A percentile compares a stretch with the other conserved stretches of the same genome.
phyloP scores from a whole-genome alignment of 2,329 filamentous ascomycete species.

The Biscogniauxia sp. region DNA sequence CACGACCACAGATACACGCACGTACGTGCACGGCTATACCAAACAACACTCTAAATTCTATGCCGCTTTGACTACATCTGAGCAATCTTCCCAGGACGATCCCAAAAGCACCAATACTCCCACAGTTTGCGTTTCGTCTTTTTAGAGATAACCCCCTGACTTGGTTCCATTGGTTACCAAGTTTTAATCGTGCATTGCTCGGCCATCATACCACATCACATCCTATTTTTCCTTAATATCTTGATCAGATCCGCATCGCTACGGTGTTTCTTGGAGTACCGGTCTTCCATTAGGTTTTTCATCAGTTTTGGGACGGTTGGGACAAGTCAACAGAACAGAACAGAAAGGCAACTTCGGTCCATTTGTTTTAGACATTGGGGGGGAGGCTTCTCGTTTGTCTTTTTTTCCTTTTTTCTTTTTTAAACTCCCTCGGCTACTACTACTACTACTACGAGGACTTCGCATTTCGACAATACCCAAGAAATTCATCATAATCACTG shows the following conservation, averaged over 20 bases:
- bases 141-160: constrained; percentile 9
- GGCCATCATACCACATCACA: constrained; percentile 4
- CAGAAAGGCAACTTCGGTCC: constrained; percentile 1
- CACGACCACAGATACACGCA: neutral
- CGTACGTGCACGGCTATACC: neutral
- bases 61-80: neutral
- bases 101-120: neutral
- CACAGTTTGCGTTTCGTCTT: neutral
- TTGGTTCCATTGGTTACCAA: neutral
- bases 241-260: constrained; percentile 17
- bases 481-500: neutral
- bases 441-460: neutral
- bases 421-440: neutral
- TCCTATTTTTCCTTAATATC: constrained; percentile 9
- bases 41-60: neutral
- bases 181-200: constrained; percentile 16
- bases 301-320: neutral
- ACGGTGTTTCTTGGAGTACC: constrained; percentile 23
- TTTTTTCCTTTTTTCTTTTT: neutral
- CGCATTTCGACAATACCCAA: constrained; percentile 3
- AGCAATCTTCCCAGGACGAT: neutral
- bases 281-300: constrained; percentile 5
- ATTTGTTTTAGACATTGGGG: neutral
- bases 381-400: neutral
- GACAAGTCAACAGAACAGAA: neutral